These are phyloP conservation scores for Colletotrichum musicola DNA, from an alignment of 2,329 filamentous ascomycete species.

Conservation along the genomic window DNA sequence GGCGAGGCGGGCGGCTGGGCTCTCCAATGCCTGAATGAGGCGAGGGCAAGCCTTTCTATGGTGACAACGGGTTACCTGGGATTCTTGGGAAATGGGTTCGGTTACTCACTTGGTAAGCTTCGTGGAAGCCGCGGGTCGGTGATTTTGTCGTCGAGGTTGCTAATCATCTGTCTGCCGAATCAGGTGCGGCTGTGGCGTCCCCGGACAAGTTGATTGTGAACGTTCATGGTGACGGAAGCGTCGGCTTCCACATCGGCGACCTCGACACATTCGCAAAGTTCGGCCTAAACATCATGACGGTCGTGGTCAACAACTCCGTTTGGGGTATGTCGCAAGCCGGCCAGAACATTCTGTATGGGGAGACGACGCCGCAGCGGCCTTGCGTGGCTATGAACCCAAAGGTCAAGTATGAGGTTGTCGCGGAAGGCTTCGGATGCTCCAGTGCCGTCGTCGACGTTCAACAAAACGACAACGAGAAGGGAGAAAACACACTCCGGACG, in stretches of 20 bases:
- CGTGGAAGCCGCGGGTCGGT: not conserved
- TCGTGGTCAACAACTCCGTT: constrained; percentile 23
- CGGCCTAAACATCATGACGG: constrained; percentile 19
- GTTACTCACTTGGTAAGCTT: constrained; percentile 19
- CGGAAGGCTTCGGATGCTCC: constrained; percentile 19
- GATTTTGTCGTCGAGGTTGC: not conserved
- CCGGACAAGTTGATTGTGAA: constrained; percentile 25
- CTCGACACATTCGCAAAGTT: constrained; percentile 31
- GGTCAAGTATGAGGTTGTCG: constrained; percentile 16
- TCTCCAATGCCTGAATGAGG: constrained; percentile 17
- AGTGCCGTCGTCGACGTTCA: constrained; percentile 19
- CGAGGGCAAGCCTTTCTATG: constrained; percentile 11
- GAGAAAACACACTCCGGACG: not conserved
- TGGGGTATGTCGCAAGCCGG: constrained; percentile 33
- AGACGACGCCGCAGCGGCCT: constrained; percentile 21
- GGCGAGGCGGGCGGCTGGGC: constrained; percentile 26
- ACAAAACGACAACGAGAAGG: not conserved
- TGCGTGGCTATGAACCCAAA: constrained; percentile 27
- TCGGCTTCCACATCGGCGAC: constrained; percentile 25
- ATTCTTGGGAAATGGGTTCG: constrained; percentile 24
- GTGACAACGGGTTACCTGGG: constrained; percentile 16
- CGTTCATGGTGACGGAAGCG: constrained; percentile 24
- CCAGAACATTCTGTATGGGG: constrained; percentile 24
- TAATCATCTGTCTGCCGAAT: not conserved
- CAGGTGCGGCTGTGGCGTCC: constrained; percentile 22